Percentiles rank a stretch among this genome's conserved stretches.
These are phyloP conservation scores for Piromyces finnis DNA, from an alignment of 192 early-diverging fungal genomes.

Conservation along the genomic window DNA sequence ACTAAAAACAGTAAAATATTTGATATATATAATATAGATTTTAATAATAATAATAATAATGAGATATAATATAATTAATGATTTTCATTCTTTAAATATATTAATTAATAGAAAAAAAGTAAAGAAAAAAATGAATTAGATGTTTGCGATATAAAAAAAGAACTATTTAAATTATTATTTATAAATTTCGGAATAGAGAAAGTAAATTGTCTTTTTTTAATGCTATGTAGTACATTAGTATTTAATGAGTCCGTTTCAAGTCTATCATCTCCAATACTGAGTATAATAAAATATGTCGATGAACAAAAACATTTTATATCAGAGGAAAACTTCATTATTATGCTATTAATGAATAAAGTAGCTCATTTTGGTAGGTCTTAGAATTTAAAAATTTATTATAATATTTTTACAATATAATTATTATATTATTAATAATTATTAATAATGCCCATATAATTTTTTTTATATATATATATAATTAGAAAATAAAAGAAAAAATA, in stretches of 20 bases:
- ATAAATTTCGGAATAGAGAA: neutral
- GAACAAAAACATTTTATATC: neutral
- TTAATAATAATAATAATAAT: no score
- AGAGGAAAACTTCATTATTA: neutral
- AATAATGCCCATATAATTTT: no score
- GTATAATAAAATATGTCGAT: neutral
- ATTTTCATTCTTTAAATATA: no score
- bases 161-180: neutral
- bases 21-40: no score
- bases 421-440: no score
- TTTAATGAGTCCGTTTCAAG: neutral
- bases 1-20: no score
- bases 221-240: neutral
- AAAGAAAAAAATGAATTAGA: neutral
- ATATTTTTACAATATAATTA: no score
- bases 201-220: neutral
- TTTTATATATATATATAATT: no score
- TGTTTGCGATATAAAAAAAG: neutral
- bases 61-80: no score
- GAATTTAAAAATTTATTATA: no score
- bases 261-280: neutral
- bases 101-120: neutral
- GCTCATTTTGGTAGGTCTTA: neutral
- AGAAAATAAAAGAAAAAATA: neutral
- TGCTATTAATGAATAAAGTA: neutral